Conservation (phyloP, 1,284 basidiomycete genomes). For the Testicularia cyperi region DNA sequence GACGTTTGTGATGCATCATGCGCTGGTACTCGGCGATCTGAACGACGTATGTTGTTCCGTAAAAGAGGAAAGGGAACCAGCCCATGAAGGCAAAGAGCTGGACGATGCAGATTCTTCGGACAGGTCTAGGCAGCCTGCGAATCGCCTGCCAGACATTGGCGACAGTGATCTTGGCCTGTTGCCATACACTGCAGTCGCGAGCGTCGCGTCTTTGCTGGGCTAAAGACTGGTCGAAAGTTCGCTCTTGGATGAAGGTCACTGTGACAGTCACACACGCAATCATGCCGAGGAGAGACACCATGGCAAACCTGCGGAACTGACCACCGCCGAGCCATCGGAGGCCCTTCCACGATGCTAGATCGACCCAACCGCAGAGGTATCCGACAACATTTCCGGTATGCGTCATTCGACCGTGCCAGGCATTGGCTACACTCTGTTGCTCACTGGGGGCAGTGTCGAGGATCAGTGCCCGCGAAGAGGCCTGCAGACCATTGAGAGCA, state of each 20-base stretch:
- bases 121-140: slow-evolving; percentile 42
- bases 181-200: background rate
- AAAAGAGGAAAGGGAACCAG: slow-evolving; percentile 63
- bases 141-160: slow-evolving; percentile 44
- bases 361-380: slow-evolving; percentile 72
- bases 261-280: slow-evolving; percentile 81
- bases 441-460: slow-evolving; percentile 82
- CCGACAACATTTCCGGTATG: slow-evolving; percentile 53
- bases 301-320: slow-evolving; percentile 93
- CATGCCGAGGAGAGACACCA: slow-evolving; percentile 78
- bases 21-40: slow-evolving; percentile 78
- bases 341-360: slow-evolving; percentile 73
- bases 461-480: slow-evolving; percentile 84
- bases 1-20: slow-evolving; percentile 67
- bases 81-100: slow-evolving; percentile 90
- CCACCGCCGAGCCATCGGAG: slow-evolving; percentile 81
- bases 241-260: slow-evolving; percentile 71
- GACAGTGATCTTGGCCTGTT: slow-evolving; percentile 6
- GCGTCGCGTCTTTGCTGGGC: background rate
- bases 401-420: slow-evolving; percentile 82
- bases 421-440: slow-evolving; percentile 87
- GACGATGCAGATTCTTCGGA: slow-evolving; percentile 69
- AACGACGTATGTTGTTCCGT: slow-evolving; percentile 82
- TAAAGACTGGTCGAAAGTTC: slow-evolving; percentile 1
- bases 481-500: slow-evolving; percentile 85